A percentile compares a stretch with the other conserved stretches of the same genome.
Evolutionary conservation across 2,329 filamentous ascomycete species (phyloP).

Genomic region (Aureobasidium zeae): DNA sequence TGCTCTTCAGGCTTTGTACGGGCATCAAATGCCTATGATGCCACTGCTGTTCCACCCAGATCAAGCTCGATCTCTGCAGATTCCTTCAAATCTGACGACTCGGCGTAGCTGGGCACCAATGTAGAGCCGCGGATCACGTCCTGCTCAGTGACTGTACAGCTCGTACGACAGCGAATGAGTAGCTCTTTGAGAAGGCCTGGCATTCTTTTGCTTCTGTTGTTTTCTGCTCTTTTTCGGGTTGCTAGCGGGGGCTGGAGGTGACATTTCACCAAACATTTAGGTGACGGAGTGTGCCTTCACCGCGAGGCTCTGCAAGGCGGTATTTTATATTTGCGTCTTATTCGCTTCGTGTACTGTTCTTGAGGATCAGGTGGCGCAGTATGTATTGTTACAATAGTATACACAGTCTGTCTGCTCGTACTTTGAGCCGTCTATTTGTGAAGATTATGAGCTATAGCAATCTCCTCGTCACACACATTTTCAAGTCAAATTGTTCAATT

Average conservation of each 20-base stretch:
- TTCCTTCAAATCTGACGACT: too few relatives aligned
- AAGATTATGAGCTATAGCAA: background rate
- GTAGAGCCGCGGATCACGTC: background rate
- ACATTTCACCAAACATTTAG: slow-evolving; percentile 13
- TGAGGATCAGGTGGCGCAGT: too few relatives aligned
- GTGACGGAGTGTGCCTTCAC: background rate
- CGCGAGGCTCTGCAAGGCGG: too few relatives aligned
- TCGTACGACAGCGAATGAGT: background rate
- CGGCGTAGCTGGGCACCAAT: slow-evolving; percentile 1
- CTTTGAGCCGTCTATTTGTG: background rate
- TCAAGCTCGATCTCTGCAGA: too few relatives aligned
- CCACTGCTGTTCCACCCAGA: background rate
- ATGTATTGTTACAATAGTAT: slow-evolving; percentile 12
- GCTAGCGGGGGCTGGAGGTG: background rate
- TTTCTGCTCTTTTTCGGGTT: background rate
- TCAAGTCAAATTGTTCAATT: background rate
- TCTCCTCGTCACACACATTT: too few relatives aligned
- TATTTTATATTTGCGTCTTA: too few relatives aligned
- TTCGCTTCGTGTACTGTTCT: background rate
- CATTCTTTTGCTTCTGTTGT: background rate
- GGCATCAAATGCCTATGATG: background rate
- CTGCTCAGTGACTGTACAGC: too few relatives aligned
- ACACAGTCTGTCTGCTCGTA: slow-evolving; percentile 1
- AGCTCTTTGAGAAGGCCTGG: background rate
- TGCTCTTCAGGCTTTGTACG: background rate